phyloP scores from a whole-genome alignment of 805 yeast species.

The Schwanniomyces sp. region DNA sequence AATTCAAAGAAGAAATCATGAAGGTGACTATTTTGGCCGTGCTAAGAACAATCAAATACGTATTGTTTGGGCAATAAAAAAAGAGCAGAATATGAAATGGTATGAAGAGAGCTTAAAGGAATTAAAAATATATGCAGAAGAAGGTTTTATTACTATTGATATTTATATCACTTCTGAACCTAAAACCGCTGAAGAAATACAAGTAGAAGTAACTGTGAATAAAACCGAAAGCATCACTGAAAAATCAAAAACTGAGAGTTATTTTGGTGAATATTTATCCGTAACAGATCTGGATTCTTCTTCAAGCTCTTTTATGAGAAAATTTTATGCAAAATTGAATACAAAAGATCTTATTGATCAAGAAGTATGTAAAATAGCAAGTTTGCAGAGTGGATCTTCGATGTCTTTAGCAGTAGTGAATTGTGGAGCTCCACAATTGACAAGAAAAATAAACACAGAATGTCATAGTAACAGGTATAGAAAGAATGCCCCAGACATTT shows the following conservation, averaged over 20 bases:
- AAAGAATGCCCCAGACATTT: slow-evolving; percentile 37
- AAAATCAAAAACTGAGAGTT: not conserved
- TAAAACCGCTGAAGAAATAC: not conserved
- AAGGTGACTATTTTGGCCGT: slow-evolving; percentile 31
- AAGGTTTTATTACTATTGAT: slow-evolving; percentile 23
- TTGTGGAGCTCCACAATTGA: slow-evolving; percentile 42
- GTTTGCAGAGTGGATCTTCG: slow-evolving; percentile 8
- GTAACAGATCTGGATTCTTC: not conserved
- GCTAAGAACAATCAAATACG: slow-evolving; percentile 25
- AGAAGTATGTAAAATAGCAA: slow-evolving; percentile 12
- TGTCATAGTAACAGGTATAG: slow-evolving; percentile 28
- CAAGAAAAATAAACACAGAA: slow-evolving; percentile 22
- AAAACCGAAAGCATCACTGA: not conserved
- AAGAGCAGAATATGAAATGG: slow-evolving; percentile 31
- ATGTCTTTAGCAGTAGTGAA: slow-evolving; percentile 37
- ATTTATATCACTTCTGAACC: slow-evolving; percentile 23
- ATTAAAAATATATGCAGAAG: slow-evolving; percentile 20
- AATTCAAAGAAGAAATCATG: slow-evolving; percentile 22
- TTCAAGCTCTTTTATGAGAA: not conserved
- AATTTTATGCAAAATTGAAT: slow-evolving; percentile 17
- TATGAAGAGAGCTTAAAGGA: slow-evolving; percentile 31
- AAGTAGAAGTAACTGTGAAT: not conserved
- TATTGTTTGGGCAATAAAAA: slow-evolving; percentile 34
- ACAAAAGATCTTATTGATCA: slow-evolving; percentile 12
- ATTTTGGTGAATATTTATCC: not conserved